phyloP scores from a whole-genome alignment of 2,329 filamentous ascomycete genomes.

The Chrysoporthe deuterocubensis region DNA sequence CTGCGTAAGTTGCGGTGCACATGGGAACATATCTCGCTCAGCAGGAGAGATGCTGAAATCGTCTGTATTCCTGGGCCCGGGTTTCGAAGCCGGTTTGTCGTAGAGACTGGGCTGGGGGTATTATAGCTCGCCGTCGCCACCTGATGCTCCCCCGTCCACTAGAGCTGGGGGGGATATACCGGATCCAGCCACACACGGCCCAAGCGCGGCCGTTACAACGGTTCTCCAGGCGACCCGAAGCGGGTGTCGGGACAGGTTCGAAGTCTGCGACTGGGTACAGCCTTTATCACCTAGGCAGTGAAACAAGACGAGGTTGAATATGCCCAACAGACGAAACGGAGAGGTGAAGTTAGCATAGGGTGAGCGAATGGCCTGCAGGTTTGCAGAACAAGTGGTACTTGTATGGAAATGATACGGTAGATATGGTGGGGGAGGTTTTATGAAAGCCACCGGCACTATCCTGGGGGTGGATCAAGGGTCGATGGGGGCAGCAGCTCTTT shows the following conservation, averaged over 20 bases:
- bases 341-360: slow-evolving; percentile 33
- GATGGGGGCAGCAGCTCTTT: slow-evolving; percentile 26
- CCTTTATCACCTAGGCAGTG: slow-evolving; percentile 17
- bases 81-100: slow-evolving; percentile 20
- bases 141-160: slow-evolving; percentile 16
- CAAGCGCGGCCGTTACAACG: slow-evolving; percentile 17
- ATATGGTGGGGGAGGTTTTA: slow-evolving; percentile 54
- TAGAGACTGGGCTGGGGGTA: slow-evolving; percentile 1
- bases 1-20: slow-evolving; percentile 65
- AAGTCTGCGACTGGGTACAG: slow-evolving; percentile 22
- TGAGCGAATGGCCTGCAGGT: slow-evolving; percentile 38
- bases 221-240: slow-evolving; percentile 17
- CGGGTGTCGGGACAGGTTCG: slow-evolving; percentile 16
- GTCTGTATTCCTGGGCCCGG: background rate
- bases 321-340: slow-evolving; percentile 4
- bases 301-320: slow-evolving; percentile 14
- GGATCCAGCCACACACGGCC: slow-evolving; percentile 22
- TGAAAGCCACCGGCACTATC: slow-evolving; percentile 55
- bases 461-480: slow-evolving; percentile 46
- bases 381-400: slow-evolving; percentile 53
- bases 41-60: slow-evolving; percentile 21
- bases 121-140: slow-evolving; percentile 24
- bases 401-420: slow-evolving; percentile 52
- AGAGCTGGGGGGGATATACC: slow-evolving; percentile 15
- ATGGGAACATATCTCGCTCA: slow-evolving; percentile 56